Base-by-base conservation (phyloP, 441 rosid genomes). In the Aleurites moluccanus region DNA sequence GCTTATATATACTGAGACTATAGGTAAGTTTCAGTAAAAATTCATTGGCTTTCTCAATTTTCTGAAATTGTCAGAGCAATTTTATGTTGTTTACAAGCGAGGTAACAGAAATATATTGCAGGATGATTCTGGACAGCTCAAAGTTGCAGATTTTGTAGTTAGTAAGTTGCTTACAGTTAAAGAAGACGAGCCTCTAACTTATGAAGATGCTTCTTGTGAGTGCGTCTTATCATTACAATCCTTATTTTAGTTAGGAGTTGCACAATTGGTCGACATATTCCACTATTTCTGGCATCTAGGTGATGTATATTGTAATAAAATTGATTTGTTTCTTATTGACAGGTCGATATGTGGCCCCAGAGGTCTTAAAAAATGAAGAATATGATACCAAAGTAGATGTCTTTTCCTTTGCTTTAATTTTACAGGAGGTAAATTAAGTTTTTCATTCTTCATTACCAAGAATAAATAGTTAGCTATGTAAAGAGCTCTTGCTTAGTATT, bases 71-170 rank as follows among this genome's bases (percentile, higher is more conserved):
- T 76, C 80, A 52, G 73, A 78, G 21, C 44, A 20, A 79, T 80
- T 79, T 83, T 68, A 66, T 79, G 78, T 66, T 76, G 77, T 82
- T 80, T 79, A 42, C n/a, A 80, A 79, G 80, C 66, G 69, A 59
- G 74, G 21, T 77, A 69, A 87, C 88, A 96, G 97, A 83, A 96
- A 93, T 86, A 88, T 96, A 80, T 76, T 96, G 86, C 86, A 92
- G 81, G 99, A 96, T 80, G 98, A 90, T 85, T 82, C 97, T 71
- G 97, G 98, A 66, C 92, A 88, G 84, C 89, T 96, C 70, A 96
- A 96, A 88, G 99, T 96, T 70, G 98, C 99, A 47, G 98, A 96
- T 82, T 96, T 93, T 80, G 99, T 97, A 80, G 95, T 91, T 62
- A 95, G 99, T 82, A 90, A 87, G 91, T 82, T 93, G 79, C 90